Evolutionary conservation across 176 grass and related monocot genomes (phyloP), one percentile per base, ranked within the genome.

Genomic region (Ensete glaucum): DNA sequence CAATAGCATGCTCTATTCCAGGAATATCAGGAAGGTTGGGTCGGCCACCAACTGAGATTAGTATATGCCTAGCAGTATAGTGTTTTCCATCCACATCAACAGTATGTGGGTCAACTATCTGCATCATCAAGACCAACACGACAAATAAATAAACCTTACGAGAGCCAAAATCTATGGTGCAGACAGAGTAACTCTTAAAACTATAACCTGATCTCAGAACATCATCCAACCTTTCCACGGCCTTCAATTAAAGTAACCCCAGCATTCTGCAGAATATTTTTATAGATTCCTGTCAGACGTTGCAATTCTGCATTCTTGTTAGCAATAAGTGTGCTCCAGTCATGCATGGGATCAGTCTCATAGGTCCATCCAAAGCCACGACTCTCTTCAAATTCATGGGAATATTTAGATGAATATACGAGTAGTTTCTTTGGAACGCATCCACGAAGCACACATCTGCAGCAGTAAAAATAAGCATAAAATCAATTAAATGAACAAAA

Each of bases 241-340:
- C 84, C 90, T 87, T 92, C 90, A 76, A 92, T 89, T 85, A 92
- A 74, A 70, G 87, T 62, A 1, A 92, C 90, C 7, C 69, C 77
- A 53, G 86, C 68, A 66, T 89, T 92, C 19, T 81, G 86, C 59
- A 92, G 78, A 85, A 89, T 87, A 57, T 89, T 92, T 77, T 92
- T 92, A 79, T 92, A 87, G 54, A 92, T 92, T 20, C 90, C 84
- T 26, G 85, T 84, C 2, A 92, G 79, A 22, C 87, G 90, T 76
- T 92, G 84, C 78, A 92, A 80, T 52, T 92, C 90, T 20, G 82
- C 85, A 78, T 92, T 92, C 81, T 92, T 92, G 81, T 92, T 89
- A 65, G 82, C 84, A 76, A 89, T 89, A 29, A 92, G 80, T 67
- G 90, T 92, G 73, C 78, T 86, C 87, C 87, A 92, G 52, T 87